Conservation (phyloP, 208 protist species). For the Trichomonas tenax region DNA sequence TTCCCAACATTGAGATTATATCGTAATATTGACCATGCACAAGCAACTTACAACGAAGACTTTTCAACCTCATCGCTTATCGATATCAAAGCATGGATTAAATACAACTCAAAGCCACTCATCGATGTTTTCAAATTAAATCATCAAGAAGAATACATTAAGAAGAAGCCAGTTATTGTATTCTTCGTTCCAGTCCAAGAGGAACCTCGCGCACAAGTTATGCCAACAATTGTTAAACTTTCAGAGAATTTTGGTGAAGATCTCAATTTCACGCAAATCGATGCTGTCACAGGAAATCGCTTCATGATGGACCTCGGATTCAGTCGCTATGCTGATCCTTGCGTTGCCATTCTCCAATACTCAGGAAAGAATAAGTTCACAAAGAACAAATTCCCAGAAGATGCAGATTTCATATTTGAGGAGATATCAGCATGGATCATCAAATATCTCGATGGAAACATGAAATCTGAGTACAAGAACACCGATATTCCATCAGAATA, state of each 20-base stretch:
- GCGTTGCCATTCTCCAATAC: neutral
- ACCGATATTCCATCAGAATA: neutral
- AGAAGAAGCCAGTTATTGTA: neutral
- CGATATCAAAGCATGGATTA: neutral
- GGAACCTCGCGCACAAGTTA: neutral
- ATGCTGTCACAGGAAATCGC: neutral
- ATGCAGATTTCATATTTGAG: neutral
- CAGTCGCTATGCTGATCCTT: neutral
- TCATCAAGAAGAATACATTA: neutral
- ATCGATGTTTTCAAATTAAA: neutral
- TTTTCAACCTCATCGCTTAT: neutral
- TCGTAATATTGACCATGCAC: neutral
- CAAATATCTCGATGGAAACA: neutral
- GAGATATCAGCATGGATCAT: neutral
- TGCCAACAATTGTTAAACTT: neutral
- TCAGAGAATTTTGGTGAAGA: neutral
- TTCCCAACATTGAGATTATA: slow-evolving; percentile 2
- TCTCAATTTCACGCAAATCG: neutral
- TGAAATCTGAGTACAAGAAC: neutral
- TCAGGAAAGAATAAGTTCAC: neutral
- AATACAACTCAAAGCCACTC: neutral
- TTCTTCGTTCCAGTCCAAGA: neutral
- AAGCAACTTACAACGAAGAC: neutral
- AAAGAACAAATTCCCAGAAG: neutral
- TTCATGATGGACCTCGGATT: slow-evolving; percentile 12